These are phyloP conservation scores for Saccharomyces hybrid DNA, from an alignment of 1,139 yeast genomes.

Conservation along the genomic window DNA sequence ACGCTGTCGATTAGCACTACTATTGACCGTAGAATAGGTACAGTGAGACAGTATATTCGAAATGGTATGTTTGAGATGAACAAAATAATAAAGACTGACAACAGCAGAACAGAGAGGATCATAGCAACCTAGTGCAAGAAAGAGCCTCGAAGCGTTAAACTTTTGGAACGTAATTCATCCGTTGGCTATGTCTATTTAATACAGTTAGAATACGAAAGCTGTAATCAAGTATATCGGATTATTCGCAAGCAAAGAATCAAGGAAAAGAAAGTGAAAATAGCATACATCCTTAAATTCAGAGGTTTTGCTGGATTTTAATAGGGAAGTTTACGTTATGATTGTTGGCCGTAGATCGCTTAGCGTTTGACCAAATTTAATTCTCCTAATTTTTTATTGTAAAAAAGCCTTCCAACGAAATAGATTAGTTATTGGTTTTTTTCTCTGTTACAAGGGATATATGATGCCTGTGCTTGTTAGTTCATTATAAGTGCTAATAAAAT, in stretches of 20 bases:
- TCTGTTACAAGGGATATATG: background rate
- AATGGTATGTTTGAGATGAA: background rate
- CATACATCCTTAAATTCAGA: background rate
- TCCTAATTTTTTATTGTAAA: background rate
- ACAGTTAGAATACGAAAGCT: background rate
- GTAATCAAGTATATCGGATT: background rate
- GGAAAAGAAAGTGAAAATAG: background rate
- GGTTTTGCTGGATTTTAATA: background rate
- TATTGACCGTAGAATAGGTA: background rate
- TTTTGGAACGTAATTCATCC: background rate
- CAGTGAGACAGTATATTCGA: slow-evolving; percentile 1
- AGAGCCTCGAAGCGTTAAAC: background rate
- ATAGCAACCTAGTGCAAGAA: background rate
- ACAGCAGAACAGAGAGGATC: background rate
- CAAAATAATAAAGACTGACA: background rate
- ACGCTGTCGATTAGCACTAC: background rate
- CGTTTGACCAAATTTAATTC: background rate
- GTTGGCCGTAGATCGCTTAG: background rate
- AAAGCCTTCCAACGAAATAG: background rate
- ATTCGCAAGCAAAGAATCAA: background rate
- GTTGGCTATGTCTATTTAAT: background rate
- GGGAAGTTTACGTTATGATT: background rate
- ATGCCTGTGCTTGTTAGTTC: background rate
- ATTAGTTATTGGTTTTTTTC: background rate
- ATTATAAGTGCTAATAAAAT: background rate